Base-by-base conservation (phyloP, 768 basidiomycete species). In the Termitomyces bulborhizus region DNA sequence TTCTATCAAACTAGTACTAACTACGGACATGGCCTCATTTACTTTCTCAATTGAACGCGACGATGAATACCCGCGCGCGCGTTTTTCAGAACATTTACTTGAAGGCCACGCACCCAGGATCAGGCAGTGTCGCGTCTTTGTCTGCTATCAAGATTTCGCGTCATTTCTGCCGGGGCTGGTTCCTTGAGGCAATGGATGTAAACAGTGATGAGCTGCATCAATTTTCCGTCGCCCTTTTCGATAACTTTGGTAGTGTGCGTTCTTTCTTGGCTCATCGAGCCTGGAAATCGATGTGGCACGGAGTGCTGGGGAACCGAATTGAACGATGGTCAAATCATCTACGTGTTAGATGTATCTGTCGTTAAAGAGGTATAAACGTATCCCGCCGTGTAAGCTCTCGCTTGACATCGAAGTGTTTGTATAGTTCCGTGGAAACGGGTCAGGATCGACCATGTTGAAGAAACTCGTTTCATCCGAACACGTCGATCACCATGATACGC, bases 181-280 rank as follows among this genome's bases (percentile, higher is more conserved):
- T 68, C 31, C 45, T 65, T 15, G 56, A 57, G 29, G 21, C 63
- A 2, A 62, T 71, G 63, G 68, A 73, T 54, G 67, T 63, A 21
- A 63, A 71, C 16, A 62, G 62, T 8, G 44, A 66, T 5, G 72
- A 73, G 51, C 47, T 73, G n/a, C 55, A 59, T 31, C 53, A 66
- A n/a, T 69, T 72, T 47, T 64, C 68, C 15, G 40, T 56, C 2
- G 57, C 41, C 1, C 50, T 73, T 1, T 72, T 71, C 34, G 69
- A 74, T 57, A 63, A 67, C 40, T 32, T 62, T 51, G 65, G 66
- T 3, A 43, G 54, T 6, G 37, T 70, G n/a, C 62, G n/a, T n/a
- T n/a, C n/a, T 60, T 41, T 51, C 62, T 3, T 61, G 61, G 53
- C 54, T 69, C 3, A 46, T 67, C 15, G 63, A 69, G 16, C 57